A percentile compares a stretch with the other conserved stretches of the same genome.
Evolutionary conservation across 768 basidiomycete genomes (phyloP).

Genomic region (Hericium erinaceus): DNA sequence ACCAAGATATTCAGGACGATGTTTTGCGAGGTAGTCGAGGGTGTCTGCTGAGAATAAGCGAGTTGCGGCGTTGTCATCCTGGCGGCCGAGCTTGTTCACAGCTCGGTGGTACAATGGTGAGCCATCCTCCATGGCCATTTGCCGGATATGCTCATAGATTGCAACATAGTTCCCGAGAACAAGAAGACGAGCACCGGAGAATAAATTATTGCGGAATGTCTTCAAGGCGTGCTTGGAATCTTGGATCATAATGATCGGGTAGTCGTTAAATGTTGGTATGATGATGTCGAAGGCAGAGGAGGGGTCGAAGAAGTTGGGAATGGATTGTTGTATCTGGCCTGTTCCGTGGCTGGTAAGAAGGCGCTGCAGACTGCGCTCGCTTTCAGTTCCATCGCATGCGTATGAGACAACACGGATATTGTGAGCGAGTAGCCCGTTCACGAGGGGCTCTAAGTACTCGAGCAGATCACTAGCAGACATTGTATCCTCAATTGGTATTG

Average conservation of each 20-base stretch:
- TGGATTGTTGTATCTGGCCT: conserved; percentile 17
- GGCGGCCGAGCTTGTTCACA: no score
- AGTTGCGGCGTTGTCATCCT: no score
- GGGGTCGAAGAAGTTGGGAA: not conserved
- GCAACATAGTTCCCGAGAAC: conserved; percentile 16
- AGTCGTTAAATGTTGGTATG: not conserved
- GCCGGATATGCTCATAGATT: conserved; percentile 16
- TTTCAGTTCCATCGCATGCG: conserved; percentile 26
- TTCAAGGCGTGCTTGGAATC: conserved; percentile 29
- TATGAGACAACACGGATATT: conserved; percentile 22
- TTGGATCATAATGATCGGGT: conserved; percentile 17
- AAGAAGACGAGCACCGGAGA: conserved; percentile 23
- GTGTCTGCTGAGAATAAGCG: no score
- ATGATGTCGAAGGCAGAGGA: not conserved
- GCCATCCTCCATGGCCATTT: conserved; percentile 9
- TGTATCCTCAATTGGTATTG: conserved; percentile 19
- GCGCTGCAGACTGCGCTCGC: conserved; percentile 17
- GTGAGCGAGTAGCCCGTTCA: conserved; percentile 19
- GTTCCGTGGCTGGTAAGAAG: conserved; percentile 16
- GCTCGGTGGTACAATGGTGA: not conserved
- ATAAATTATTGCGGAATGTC: conserved; percentile 27
- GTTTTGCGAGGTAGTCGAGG: no score
- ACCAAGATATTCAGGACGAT: no score
- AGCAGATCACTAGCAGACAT: conserved; percentile 16
- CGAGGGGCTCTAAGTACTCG: conserved; percentile 12